Conservation (phyloP, 352 stramenopile genomes). For the Phytopythium cucurbitacearum region DNA sequence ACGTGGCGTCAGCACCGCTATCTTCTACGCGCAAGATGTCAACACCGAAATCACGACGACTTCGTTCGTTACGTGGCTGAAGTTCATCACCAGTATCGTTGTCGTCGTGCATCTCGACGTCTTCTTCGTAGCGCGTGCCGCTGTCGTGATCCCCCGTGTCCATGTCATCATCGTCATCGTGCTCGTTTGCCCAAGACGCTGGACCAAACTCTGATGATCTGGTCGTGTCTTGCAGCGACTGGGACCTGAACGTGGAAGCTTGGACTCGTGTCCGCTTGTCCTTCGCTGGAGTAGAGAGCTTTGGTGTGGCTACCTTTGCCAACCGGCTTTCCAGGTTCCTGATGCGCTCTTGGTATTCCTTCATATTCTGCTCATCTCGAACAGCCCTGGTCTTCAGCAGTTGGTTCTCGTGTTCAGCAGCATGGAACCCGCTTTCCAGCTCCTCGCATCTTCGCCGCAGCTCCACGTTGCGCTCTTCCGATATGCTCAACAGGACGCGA, state of each 20-base stretch:
- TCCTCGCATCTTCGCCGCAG: constrained; percentile 77
- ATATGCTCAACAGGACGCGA: constrained; percentile 67
- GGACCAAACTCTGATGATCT: constrained; percentile 16
- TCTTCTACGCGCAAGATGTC: constrained; percentile 45
- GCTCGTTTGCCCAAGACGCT: constrained; percentile 68
- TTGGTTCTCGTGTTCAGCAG: constrained; percentile 47
- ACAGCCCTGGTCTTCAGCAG: constrained; percentile 37
- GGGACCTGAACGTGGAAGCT: background rate
- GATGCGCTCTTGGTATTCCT: constrained; percentile 52
- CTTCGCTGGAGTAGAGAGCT: constrained; percentile 11
- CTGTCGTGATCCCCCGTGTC: constrained; percentile 31
- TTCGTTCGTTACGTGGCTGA: constrained; percentile 14
- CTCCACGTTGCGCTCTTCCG: constrained; percentile 68
- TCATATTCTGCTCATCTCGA: constrained; percentile 46
- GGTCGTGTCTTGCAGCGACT: constrained; percentile 1
- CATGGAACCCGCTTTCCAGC: constrained; percentile 36
- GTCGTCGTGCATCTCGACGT: constrained; percentile 52
- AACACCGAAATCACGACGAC: constrained; percentile 49
- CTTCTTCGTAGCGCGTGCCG: constrained; percentile 33
- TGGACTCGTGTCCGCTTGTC: constrained; percentile 8
- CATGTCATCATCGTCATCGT: constrained; percentile 68
- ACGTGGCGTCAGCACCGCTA: constrained; percentile 28
- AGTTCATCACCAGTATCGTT: constrained; percentile 17
- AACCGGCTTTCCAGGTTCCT: constrained; percentile 64
- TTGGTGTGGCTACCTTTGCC: constrained; percentile 24